Base-by-base conservation (phyloP, 768 basidiomycete genomes). In the Leccinum arenicola region DNA sequence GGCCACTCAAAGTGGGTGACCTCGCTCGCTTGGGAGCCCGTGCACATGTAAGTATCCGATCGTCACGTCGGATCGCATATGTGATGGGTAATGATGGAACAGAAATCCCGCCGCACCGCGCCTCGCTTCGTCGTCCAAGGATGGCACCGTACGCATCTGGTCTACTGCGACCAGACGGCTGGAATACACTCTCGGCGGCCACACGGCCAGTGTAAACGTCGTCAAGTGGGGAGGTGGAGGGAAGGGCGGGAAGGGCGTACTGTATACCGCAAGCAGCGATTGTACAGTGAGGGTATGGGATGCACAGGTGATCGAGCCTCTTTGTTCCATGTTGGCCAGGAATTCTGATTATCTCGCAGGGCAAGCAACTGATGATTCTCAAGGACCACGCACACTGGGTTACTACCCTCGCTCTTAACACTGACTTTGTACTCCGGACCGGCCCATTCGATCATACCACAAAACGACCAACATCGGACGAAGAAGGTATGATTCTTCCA, bases 301-400 rank as follows among this genome's bases (percentile, higher is more conserved):
- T 70, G 90, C 91, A 9, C 87, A 82, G 73, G 80, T 79, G 59
- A 93, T 92, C 47, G 59, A 60, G 80, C 71, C 23, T 25, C 48
- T 50, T 33, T 23, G n/a, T 57, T 25, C 17, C 43, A 19, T 38
- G 17, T n/a, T 31, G 51, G 33, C n/a, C 55, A 27, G 17, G 40
- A 48, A 9, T 25, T 45, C 52, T 66, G 52, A 58, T 55, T 21
- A 51, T 52, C 17, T 55, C 50, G n/a, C 64, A 95, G 89, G 96
- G 95, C 1, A 89, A 85, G 72, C 84, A 86, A 27, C 77, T 98
- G 38, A 83, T 95, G 66, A 87, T 88, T 0, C 77, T 98, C 27
- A 94, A 92, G 72, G 95, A 98, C 61, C 96, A 99, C 66, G 97
- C 95, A 0, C 97, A 99, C 68, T 98, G 95, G 96, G 97, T 99